These are phyloP conservation scores for Schizothecium vesticola DNA, from an alignment of 495 filamentous ascomycete genomes.

Conservation along the genomic window DNA sequence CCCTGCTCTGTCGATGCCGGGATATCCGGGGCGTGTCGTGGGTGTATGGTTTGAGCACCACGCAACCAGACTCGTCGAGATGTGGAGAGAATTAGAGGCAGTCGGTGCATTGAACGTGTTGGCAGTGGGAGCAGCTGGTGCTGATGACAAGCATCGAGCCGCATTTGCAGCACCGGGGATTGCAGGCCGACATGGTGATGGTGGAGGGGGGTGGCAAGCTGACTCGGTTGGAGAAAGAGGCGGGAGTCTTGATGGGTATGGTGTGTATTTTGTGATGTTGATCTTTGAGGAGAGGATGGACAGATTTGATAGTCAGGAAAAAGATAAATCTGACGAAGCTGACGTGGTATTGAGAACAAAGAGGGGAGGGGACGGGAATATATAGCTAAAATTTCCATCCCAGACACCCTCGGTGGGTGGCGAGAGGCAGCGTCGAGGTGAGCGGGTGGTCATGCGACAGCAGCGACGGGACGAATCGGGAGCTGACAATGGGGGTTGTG, in stretches of 20 bases:
- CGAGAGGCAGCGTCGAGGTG: neutral
- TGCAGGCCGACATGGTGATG: conserved; percentile 31
- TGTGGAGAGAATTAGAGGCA: conserved; percentile 28
- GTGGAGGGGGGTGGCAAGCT: neutral
- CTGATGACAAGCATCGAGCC: conserved; percentile 46
- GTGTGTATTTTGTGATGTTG: neutral
- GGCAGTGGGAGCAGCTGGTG: conserved; percentile 39
- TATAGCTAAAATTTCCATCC: neutral
- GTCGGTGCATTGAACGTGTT: conserved; percentile 38
- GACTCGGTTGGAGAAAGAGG: neutral
- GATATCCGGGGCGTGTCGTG: neutral
- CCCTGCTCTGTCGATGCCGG: neutral
- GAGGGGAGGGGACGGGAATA: neutral
- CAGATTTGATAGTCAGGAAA: neutral
- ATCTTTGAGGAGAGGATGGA: neutral
- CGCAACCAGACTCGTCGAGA: neutral
- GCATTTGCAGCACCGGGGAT: conserved; percentile 45
- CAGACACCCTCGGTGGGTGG: neutral
- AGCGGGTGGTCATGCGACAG: conserved; percentile 9
- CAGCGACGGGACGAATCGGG: conserved; percentile 8
- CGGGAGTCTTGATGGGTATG: neutral
- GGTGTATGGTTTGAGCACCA: neutral
- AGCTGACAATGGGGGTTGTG: neutral
- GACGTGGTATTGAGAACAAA: conserved; percentile 1
- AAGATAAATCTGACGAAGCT: neutral